A percentile compares a stretch with the other conserved stretches of the same genome.
Evolutionary conservation across 805 yeast genomes (phyloP).

Genomic region (Barnettozyma vustinii): DNA sequence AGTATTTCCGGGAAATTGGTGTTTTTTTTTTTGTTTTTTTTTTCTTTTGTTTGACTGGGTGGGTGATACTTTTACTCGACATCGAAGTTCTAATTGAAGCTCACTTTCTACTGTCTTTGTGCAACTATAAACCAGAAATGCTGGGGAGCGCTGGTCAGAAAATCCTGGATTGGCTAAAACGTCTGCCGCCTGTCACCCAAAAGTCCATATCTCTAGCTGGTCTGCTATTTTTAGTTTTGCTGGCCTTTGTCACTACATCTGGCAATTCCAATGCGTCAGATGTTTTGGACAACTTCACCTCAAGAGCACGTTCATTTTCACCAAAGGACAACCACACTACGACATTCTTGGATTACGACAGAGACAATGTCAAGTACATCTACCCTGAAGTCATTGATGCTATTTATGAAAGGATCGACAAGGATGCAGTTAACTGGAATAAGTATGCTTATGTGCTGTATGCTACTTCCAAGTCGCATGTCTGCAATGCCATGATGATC

Average conservation of each 20-base stretch:
- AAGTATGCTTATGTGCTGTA: constrained; percentile 54
- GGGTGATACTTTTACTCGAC: too few species aligned
- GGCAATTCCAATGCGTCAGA: not conserved
- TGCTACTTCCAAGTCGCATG: constrained; percentile 46
- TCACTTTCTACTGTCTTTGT: too few species aligned
- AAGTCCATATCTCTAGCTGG: not conserved
- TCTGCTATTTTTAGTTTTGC: not conserved
- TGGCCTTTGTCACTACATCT: not conserved
- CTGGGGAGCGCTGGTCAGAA: not conserved
- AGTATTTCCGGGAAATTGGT: not conserved
- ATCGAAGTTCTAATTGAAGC: too few species aligned
- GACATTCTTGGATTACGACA: constrained; percentile 17
- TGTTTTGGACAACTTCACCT: not conserved
- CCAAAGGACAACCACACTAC: constrained; percentile 1
- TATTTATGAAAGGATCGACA: constrained; percentile 13
- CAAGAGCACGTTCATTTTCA: not conserved
- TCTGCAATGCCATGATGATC: constrained; percentile 48
- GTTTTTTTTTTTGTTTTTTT: too few species aligned
- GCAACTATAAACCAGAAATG: not conserved
- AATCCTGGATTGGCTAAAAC: not conserved
- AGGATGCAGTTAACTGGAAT: constrained; percentile 33
- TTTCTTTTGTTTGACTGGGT: too few species aligned
- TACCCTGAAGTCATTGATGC: constrained; percentile 21
- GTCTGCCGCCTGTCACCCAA: not conserved
- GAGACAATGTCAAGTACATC: constrained; percentile 17